Evolutionary conservation across 2,329 filamentous ascomycete species (phyloP).

Genomic region (Botryotinia calthae): DNA sequence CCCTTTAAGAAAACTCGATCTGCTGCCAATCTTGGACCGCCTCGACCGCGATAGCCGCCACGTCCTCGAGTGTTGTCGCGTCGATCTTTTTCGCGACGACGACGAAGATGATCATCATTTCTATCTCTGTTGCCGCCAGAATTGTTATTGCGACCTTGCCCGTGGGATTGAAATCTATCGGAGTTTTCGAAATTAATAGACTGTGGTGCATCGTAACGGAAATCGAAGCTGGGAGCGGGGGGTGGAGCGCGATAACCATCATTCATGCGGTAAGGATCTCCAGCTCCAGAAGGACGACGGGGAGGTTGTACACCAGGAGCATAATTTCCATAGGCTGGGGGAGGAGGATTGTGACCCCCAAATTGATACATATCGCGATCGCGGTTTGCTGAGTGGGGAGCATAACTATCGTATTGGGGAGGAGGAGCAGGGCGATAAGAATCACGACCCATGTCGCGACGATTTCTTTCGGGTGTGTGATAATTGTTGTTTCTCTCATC

Average conservation of each 20-base stretch:
- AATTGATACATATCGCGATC: slow-evolving; percentile 32
- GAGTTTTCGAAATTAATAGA: slow-evolving; percentile 32
- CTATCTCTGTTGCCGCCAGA: not conserved
- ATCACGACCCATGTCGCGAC: slow-evolving; percentile 22
- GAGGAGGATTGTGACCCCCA: slow-evolving; percentile 23
- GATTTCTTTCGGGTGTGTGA: not conserved
- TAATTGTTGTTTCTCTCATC: slow-evolving; percentile 11
- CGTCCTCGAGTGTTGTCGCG: slow-evolving; percentile 24
- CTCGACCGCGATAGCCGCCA: slow-evolving; percentile 34
- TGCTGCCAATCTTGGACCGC: slow-evolving; percentile 35
- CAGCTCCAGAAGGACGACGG: slow-evolving; percentile 17
- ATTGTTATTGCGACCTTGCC: slow-evolving; percentile 29
- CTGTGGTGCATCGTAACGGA: slow-evolving; percentile 37
- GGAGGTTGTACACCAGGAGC: slow-evolving; percentile 25
- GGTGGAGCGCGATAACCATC: slow-evolving; percentile 21
- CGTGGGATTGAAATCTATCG: slow-evolving; percentile 30
- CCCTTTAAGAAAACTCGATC: slow-evolving; percentile 38
- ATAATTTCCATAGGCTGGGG: slow-evolving; percentile 17
- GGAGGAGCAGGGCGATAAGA: slow-evolving; percentile 27
- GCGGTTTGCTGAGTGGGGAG: slow-evolving; percentile 18
- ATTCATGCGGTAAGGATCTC: slow-evolving; percentile 15
- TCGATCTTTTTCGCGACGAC: slow-evolving; percentile 3
- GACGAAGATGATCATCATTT: slow-evolving; percentile 17
- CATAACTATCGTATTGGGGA: slow-evolving; percentile 14
- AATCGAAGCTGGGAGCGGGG: slow-evolving; percentile 32